phyloP scores from a whole-genome alignment of 208 protist genomes.

The Acanthamoeba healyi region DNA sequence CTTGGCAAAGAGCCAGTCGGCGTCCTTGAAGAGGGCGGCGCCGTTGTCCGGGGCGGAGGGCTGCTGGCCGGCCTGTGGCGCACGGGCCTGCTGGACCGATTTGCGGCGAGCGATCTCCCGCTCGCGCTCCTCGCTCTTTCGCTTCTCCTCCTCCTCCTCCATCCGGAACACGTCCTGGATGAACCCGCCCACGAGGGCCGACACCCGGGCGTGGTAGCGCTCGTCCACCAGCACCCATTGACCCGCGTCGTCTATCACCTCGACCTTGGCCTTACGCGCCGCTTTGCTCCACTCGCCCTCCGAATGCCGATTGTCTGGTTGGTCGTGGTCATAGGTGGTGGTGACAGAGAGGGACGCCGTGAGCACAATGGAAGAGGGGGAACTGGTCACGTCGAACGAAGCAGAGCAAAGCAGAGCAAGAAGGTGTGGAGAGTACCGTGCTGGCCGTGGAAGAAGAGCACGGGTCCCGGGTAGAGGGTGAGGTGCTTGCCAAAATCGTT shows the following conservation, averaged over 20 bases:
- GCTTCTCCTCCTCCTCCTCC: slow-evolving; percentile 2
- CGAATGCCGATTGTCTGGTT: background rate
- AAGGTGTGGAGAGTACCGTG: background rate
- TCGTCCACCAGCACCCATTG: background rate
- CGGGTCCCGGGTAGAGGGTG: background rate
- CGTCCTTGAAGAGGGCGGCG: background rate
- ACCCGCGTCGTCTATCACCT: background rate
- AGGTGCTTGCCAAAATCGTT: background rate
- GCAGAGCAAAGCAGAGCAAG: background rate
- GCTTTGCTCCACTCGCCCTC: background rate
- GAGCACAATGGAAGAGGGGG: background rate
- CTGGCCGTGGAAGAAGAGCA: slow-evolving; percentile 17
- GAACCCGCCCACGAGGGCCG: background rate
- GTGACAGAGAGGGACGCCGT: no score
- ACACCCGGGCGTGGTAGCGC: background rate
- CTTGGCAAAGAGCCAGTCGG: background rate
- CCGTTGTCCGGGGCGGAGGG: background rate
- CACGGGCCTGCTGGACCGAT: background rate
- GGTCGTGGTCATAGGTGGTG: background rate
- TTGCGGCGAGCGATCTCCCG: background rate
- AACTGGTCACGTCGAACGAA: background rate
- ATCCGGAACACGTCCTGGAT: background rate
- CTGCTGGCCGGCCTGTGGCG: background rate
- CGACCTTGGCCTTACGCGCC: background rate
- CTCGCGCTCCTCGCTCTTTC: background rate